A percentile compares a stretch with the other conserved stretches of the same genome.
Conservation (phyloP, 1,284 basidiomycete genomes). For the Clitocybe nebularis region DNA sequence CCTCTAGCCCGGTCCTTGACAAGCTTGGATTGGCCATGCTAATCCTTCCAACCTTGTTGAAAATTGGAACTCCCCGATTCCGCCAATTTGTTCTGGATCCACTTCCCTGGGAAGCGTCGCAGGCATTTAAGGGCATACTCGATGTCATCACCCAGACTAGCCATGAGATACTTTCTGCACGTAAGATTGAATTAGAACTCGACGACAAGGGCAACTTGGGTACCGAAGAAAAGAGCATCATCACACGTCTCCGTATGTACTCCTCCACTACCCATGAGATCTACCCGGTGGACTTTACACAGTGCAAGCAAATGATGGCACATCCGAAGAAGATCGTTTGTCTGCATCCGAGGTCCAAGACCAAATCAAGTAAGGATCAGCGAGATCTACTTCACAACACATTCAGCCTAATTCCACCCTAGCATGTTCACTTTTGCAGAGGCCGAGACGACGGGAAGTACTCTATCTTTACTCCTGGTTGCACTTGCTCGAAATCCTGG, state of each 20-base stretch:
- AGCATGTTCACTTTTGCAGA: neutral
- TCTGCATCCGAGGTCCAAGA: neutral
- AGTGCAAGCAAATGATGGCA: neutral
- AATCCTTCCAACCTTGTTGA: neutral
- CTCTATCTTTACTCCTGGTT: neutral
- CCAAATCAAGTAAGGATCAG: neutral
- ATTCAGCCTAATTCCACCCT: neutral
- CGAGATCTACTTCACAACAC: neutral
- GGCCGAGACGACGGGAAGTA: neutral
- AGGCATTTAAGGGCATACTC: neutral
- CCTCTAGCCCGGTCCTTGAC: neutral
- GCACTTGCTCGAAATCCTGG: neutral
- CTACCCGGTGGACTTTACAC: neutral
- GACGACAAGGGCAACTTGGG: neutral
- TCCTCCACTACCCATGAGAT: neutral
- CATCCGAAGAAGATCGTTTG: neutral
- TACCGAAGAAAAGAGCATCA: neutral
- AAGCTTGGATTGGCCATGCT: neutral
- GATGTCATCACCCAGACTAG: neutral
- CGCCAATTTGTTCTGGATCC: neutral
- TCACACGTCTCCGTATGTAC: neutral
- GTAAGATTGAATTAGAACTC: too few relatives aligned
- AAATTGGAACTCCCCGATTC: neutral
- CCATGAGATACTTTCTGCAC: neutral
- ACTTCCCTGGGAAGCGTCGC: neutral